phyloP scores from a whole-genome alignment of 257 asterid genomes.

The Paraleonurus japonicus region DNA sequence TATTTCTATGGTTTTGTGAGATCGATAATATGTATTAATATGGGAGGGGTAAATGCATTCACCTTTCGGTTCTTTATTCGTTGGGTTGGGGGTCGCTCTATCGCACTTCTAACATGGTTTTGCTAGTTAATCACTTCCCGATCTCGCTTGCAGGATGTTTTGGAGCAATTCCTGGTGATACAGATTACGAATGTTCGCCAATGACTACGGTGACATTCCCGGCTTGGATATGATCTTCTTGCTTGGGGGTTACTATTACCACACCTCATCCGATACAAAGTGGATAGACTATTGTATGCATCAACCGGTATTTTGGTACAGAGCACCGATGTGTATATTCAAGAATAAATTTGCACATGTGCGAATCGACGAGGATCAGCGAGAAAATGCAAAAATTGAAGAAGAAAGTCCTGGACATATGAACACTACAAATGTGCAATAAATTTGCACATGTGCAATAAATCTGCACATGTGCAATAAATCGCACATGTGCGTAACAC shows the following conservation, averaged over 20 bases:
- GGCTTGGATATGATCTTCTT: constrained; percentile 96
- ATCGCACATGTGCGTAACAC: no score
- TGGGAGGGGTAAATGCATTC: background rate
- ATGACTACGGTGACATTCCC: constrained; percentile 90
- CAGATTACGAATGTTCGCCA: constrained; percentile 95
- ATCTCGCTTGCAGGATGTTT: constrained; percentile 70
- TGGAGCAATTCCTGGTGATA: constrained; percentile 92
- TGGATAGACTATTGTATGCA: constrained; percentile 97
- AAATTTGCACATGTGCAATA: no score
- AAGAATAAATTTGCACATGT: no score
- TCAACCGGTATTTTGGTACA: constrained; percentile 61
- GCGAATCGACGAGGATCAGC: no score
- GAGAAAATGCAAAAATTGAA: no score
- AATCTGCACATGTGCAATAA: no score
- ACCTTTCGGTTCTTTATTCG: background rate
- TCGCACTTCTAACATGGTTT: constrained; percentile 15
- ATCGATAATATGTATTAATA: background rate
- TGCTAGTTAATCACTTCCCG: constrained; percentile 7
- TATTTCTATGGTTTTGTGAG: background rate
- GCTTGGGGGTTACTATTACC: constrained; percentile 94
- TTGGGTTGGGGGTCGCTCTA: background rate
- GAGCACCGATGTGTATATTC: constrained; percentile 36
- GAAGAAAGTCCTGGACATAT: no score
- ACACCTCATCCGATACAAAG: constrained; percentile 94
- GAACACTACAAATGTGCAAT: no score